Evolutionary conservation across 306 rosid genomes (phyloP).

Genomic region (Rosa multiflora): DNA sequence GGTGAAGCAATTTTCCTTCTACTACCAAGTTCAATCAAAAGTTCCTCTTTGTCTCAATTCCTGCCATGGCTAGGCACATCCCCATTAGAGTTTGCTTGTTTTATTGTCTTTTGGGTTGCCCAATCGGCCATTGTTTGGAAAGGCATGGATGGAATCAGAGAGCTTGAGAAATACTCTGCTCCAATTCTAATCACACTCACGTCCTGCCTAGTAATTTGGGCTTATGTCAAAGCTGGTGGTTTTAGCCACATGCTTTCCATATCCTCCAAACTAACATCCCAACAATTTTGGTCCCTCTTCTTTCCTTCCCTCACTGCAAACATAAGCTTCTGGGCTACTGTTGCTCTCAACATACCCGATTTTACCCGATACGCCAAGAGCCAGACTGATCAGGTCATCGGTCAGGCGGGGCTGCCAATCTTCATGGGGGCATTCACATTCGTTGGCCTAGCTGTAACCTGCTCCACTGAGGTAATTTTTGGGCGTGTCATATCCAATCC

Average conservation of each 20-base stretch:
- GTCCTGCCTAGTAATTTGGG: slow-evolving; percentile 59
- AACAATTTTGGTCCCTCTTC: slow-evolving; percentile 71
- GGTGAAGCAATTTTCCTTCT: slow-evolving; percentile 88
- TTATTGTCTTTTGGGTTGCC: slow-evolving; percentile 57
- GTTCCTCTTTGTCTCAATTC: slow-evolving; percentile 26
- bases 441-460: slow-evolving; percentile 84
- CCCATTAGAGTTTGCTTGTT: slow-evolving; percentile 73
- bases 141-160: slow-evolving; percentile 81
- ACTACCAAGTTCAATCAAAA: slow-evolving; percentile 50
- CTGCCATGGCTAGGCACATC: slow-evolving; percentile 86
- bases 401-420: slow-evolving; percentile 82
- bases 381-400: slow-evolving; percentile 74
- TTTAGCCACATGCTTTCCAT: slow-evolving; percentile 70
- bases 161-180: slow-evolving; percentile 82
- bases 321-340: slow-evolving; percentile 84
- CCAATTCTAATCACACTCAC: slow-evolving; percentile 71
- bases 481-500: slow-evolving; percentile 78
- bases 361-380: slow-evolving; percentile 73
- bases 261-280: slow-evolving; percentile 55
- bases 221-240: slow-evolving; percentile 70
- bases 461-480: slow-evolving; percentile 73
- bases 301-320: slow-evolving; percentile 89
- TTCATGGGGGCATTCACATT: slow-evolving; percentile 88
- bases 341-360: slow-evolving; percentile 89
- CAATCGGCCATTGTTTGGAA: slow-evolving; percentile 67